A percentile compares a stretch with the other conserved stretches of the same genome.
Conservation (phyloP, 2,329 filamentous ascomycete genomes). For the Decorospora gaudefroyi region DNA sequence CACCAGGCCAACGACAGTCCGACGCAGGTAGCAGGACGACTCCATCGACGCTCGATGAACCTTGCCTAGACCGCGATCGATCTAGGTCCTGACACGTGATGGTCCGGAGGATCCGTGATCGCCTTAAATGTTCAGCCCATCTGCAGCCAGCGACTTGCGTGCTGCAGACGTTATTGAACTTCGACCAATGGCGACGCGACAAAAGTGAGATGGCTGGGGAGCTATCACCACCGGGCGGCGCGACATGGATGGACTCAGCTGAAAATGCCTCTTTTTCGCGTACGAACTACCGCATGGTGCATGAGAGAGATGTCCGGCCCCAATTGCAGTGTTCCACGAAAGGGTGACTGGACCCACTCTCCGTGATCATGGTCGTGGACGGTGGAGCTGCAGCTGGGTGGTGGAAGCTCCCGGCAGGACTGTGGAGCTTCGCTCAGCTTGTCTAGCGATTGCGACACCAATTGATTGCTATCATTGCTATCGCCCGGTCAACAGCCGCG, state of each 20-base stretch:
- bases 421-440: conserved; percentile 17
- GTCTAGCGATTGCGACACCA: conserved; percentile 14
- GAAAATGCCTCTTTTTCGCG: conserved; percentile 29
- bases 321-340: conserved; percentile 45
- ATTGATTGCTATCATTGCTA: conserved; percentile 22
- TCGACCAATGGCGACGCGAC: conserved; percentile 28
- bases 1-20: background rate
- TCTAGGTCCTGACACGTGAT: conserved; percentile 16
- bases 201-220: conserved; percentile 36
- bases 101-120: conserved; percentile 22
- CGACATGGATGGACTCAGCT: conserved; percentile 37
- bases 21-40: background rate
- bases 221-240: conserved; percentile 20
- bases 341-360: conserved; percentile 24
- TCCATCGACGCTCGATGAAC: background rate
- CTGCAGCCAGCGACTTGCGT: conserved; percentile 17
- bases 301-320: conserved; percentile 26
- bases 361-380: conserved; percentile 19
- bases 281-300: conserved; percentile 33
- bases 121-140: conserved; percentile 11
- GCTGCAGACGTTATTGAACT: conserved; percentile 14
- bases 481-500: conserved; percentile 36
- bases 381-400: conserved; percentile 22
- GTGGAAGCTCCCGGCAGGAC: conserved; percentile 25
- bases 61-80: conserved; percentile 7